Evolutionary conservation across 2,329 filamentous ascomycete genomes (phyloP).

Genomic region (Dothistroma pini): DNA sequence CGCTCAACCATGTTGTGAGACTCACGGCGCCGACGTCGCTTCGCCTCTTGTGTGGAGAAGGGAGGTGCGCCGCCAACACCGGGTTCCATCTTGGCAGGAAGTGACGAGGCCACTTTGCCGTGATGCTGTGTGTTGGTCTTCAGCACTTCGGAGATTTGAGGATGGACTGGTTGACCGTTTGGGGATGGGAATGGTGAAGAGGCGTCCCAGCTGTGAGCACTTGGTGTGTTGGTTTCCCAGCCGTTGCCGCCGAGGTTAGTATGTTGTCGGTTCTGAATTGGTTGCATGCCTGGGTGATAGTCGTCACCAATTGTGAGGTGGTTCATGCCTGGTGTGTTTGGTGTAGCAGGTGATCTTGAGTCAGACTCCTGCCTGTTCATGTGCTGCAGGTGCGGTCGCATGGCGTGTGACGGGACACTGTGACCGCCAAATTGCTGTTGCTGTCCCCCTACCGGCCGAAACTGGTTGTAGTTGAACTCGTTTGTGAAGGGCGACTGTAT

Average conservation of each 20-base stretch:
- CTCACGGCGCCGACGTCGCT: slow-evolving; percentile 83
- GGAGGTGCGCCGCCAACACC: slow-evolving; percentile 40
- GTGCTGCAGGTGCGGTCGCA: slow-evolving; percentile 20
- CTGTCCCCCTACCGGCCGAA: slow-evolving; percentile 63
- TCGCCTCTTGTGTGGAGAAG: slow-evolving; percentile 84
- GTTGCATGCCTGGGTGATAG: slow-evolving; percentile 34
- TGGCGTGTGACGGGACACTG: slow-evolving; percentile 35
- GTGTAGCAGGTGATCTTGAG: slow-evolving; percentile 75
- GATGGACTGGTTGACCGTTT: slow-evolving; percentile 54
- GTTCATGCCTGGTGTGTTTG: slow-evolving; percentile 75
- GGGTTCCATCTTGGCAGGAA: slow-evolving; percentile 78
- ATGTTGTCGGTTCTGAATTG: slow-evolving; percentile 51
- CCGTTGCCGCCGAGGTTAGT: slow-evolving; percentile 65
- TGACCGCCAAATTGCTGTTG: slow-evolving; percentile 36
- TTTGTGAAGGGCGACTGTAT: slow-evolving; percentile 87
- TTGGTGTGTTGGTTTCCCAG: slow-evolving; percentile 75
- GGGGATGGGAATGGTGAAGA: slow-evolving; percentile 91
- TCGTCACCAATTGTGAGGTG: slow-evolving; percentile 67
- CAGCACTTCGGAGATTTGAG: slow-evolving; percentile 84
- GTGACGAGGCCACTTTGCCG: slow-evolving; percentile 52
- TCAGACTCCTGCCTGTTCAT: slow-evolving; percentile 63
- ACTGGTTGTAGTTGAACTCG: slow-evolving; percentile 71
- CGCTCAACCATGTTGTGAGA: slow-evolving; percentile 97
- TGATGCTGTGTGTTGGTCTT: slow-evolving; percentile 69
- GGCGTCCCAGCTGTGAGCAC: slow-evolving; percentile 69